phyloP scores from a whole-genome alignment of 2,329 filamentous ascomycete genomes.

The Ophiocordyceps sinensis region DNA sequence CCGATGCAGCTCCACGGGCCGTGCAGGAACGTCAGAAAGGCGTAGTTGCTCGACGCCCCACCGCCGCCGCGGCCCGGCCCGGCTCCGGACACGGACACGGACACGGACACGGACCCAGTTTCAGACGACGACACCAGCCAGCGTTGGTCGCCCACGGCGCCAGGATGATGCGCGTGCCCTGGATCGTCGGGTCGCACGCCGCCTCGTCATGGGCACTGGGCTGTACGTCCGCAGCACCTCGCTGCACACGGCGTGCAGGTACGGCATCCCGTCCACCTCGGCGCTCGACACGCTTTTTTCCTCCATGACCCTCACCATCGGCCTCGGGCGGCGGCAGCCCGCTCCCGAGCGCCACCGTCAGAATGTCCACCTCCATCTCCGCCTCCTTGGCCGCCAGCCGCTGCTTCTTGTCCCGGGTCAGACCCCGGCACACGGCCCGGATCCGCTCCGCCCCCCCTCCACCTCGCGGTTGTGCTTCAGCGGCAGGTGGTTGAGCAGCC shows the following conservation, averaged over 20 bases:
- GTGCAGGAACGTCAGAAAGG: slow-evolving; percentile 70
- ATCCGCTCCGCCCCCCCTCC: slow-evolving; percentile 37
- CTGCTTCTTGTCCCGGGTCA: slow-evolving; percentile 57
- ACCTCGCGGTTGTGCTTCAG: slow-evolving; percentile 57
- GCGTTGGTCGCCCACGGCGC: slow-evolving; percentile 56
- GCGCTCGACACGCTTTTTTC: slow-evolving; percentile 22
- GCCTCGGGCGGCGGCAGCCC: slow-evolving; percentile 43
- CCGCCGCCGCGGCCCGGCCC: slow-evolving; percentile 40
- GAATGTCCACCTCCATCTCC: slow-evolving; percentile 51
- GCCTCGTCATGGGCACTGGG: slow-evolving; percentile 60
- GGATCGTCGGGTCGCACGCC: slow-evolving; percentile 47
- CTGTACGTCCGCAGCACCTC: slow-evolving; percentile 63
- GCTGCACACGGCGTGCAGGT: slow-evolving; percentile 64
- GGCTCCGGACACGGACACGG: neutral
- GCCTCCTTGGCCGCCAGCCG: slow-evolving; percentile 32
- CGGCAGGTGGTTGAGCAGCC: slow-evolving; percentile 50
- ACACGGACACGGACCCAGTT: too few relatives aligned
- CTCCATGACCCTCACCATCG: slow-evolving; percentile 5
- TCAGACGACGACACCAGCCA: too few relatives aligned
- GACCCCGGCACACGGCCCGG: slow-evolving; percentile 48
- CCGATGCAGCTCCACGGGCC: slow-evolving; percentile 81
- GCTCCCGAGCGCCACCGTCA: slow-evolving; percentile 65
- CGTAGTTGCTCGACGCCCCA: slow-evolving; percentile 62
- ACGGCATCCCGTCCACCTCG: slow-evolving; percentile 60
- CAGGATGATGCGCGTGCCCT: slow-evolving; percentile 54